Base-by-base conservation (phyloP, 179 eudicot species). In the Sideroxylon spinosum region DNA sequence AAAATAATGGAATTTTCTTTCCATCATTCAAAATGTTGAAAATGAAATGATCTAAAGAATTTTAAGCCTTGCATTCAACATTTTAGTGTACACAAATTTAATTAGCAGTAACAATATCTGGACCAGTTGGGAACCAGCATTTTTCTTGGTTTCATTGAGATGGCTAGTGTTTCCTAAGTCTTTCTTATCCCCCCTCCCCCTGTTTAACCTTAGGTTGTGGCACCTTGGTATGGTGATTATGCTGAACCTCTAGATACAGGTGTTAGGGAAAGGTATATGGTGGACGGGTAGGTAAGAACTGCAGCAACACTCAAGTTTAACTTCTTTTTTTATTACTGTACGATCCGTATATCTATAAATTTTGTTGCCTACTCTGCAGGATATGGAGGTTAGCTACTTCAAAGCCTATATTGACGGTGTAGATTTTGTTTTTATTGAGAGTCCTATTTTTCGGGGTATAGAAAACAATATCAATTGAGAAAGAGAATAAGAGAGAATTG, bases 401-500 rank as follows among this genome's bases (percentile, higher is more conserved):
- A 98, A 96, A 9, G 79, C 94, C 52, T 96, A 81, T 78, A 87
- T 92, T 74, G 97, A 96, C 82, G 97, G 97, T 68, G 99, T 96
- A 29, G 98, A 96, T 87, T 96, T 91, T 80, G 98, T 94, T 71
- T 96, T 96, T 79, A 88, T 96, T 13, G 98, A 92, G 17, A 84
- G 89, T 82, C 89, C 90, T 75, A 16, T 82, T 64, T 87, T 94
- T 74, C 90, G 96, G 48, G 84, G 91, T 78, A 81, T 89, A 8
- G 92, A 84, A 78, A 86, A 87, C n/a, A n/a, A n/a, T n/a, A n/a
- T n/a, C n/a, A n/a, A n/a, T n/a, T n/a, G n/a, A n/a, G n/a, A n/a
- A n/a, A n/a, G n/a, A n/a, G n/a, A n/a, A n/a, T n/a, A n/a, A n/a
- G n/a, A n/a, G n/a, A n/a, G n/a, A n/a, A n/a, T n/a, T n/a, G n/a